A percentile compares a stretch with the other conserved stretches of the same genome.
Evolutionary conservation across 73 alveolate species (phyloP).

Genomic region (Paramecium pentaurelia): DNA sequence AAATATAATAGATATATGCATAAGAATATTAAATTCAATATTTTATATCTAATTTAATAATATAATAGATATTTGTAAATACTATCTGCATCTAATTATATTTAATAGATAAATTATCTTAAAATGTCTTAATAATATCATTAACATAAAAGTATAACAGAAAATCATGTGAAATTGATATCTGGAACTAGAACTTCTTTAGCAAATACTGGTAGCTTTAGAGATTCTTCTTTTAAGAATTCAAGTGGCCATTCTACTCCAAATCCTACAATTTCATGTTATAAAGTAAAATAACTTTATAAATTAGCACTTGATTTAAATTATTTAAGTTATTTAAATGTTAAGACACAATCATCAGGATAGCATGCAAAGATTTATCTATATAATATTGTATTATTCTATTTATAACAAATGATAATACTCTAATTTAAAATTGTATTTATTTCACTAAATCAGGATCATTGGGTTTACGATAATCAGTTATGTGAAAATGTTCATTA

Average conservation of each 20-base stretch:
- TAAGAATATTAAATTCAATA: no score
- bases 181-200: conserved; percentile 64
- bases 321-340: neutral
- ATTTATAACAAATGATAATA: neutral
- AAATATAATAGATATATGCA: no score
- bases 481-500: conserved; percentile 88
- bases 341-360: neutral
- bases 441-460: conserved; percentile 79
- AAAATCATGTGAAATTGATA: conserved; percentile 53
- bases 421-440: conserved; percentile 57
- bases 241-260: conserved; percentile 63
- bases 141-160: neutral
- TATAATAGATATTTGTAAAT: no score
- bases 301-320: conserved; percentile 14
- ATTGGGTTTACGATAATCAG: conserved; percentile 55
- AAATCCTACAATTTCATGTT: conserved; percentile 37
- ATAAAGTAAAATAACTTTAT: conserved; percentile 8
- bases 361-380: conserved; percentile 72
- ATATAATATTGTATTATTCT: conserved; percentile 74
- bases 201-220: conserved; percentile 29
- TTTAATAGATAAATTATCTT: no score
- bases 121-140: neutral
- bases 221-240: conserved; percentile 58
- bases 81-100: no score
- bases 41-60: no score